A percentile compares a stretch with the other conserved stretches of the same genome.
These are phyloP conservation scores for Yarrowia sp. DNA, from an alignment of 805 yeast genomes.

Conservation along the genomic window DNA sequence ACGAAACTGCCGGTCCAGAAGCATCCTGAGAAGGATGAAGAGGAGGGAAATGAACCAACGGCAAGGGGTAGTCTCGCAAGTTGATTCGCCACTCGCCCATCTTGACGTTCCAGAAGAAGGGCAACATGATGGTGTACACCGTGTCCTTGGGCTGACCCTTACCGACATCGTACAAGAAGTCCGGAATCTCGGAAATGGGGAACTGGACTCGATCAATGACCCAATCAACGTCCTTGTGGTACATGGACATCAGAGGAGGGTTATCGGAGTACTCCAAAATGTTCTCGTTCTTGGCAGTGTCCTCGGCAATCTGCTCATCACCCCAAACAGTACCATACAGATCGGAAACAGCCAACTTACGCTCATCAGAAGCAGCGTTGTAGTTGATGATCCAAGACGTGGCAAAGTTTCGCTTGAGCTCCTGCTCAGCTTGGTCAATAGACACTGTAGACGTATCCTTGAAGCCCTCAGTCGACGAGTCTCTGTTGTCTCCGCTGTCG, in stretches of 20 bases:
- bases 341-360: conserved; percentile 52
- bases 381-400: conserved; percentile 77
- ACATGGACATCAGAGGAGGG: conserved; percentile 62
- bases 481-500: neutral
- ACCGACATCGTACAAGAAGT: conserved; percentile 75
- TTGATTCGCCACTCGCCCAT: conserved; percentile 71
- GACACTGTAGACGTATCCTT: conserved; percentile 42
- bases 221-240: conserved; percentile 59
- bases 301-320: conserved; percentile 46
- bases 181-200: conserved; percentile 60
- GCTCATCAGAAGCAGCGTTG: conserved; percentile 49
- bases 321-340: conserved; percentile 49
- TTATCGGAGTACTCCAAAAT: conserved; percentile 57
- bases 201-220: conserved; percentile 59
- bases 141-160: conserved; percentile 82
- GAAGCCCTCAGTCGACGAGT: conserved; percentile 20
- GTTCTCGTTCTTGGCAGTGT: conserved; percentile 55
- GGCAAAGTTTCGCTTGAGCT: conserved; percentile 58
- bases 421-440: conserved; percentile 49
- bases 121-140: conserved; percentile 70
- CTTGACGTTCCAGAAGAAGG: conserved; percentile 63
- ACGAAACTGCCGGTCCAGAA: conserved; percentile 50
- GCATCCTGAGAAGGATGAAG: conserved; percentile 51
- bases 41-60: conserved; percentile 75
- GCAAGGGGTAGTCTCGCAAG: conserved; percentile 85